Conservation (phyloP, 345 rosid genomes). For the Arabis hirsuta region DNA sequence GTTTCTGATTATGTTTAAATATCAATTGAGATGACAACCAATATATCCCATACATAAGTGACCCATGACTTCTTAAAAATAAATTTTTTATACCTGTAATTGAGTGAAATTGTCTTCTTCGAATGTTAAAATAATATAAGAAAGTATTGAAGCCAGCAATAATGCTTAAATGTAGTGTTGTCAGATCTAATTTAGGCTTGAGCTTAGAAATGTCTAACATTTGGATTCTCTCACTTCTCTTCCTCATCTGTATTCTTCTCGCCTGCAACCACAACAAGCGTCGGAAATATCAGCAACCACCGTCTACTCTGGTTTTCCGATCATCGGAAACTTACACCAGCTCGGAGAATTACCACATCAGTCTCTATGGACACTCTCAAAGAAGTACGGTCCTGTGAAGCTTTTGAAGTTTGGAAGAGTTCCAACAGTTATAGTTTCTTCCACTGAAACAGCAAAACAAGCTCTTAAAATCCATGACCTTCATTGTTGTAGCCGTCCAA, state of each 20-base stretch:
- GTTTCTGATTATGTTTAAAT: too few relatives aligned
- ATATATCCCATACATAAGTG: too few relatives aligned
- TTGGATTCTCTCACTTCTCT: conserved; percentile 29
- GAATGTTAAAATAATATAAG: too few relatives aligned
- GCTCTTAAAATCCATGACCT: conserved; percentile 49
- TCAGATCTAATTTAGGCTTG: too few relatives aligned
- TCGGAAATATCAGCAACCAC: conserved; percentile 5
- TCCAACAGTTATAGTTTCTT: conserved; percentile 47
- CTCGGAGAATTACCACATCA: conserved; percentile 37
- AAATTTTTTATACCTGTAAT: too few relatives aligned
- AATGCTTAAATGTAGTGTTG: too few relatives aligned
- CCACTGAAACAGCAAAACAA: conserved; percentile 46
- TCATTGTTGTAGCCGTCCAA: conserved; percentile 50
- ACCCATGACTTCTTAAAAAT: too few relatives aligned
- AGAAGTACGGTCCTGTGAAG: conserved; percentile 52
- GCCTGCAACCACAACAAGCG: not conserved
- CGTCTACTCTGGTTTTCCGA: conserved; percentile 51
- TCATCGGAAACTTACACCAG: conserved; percentile 54
- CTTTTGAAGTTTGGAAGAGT: conserved; percentile 43
- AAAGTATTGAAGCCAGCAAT: too few relatives aligned
- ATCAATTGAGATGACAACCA: too few relatives aligned
- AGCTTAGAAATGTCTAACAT: not conserved
- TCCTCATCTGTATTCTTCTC: not conserved
- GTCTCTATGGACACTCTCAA: conserved; percentile 47
- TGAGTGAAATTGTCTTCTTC: too few relatives aligned